phyloP scores from a whole-genome alignment of 768 basidiomycete species.

The Auricularia auricula-judae region DNA sequence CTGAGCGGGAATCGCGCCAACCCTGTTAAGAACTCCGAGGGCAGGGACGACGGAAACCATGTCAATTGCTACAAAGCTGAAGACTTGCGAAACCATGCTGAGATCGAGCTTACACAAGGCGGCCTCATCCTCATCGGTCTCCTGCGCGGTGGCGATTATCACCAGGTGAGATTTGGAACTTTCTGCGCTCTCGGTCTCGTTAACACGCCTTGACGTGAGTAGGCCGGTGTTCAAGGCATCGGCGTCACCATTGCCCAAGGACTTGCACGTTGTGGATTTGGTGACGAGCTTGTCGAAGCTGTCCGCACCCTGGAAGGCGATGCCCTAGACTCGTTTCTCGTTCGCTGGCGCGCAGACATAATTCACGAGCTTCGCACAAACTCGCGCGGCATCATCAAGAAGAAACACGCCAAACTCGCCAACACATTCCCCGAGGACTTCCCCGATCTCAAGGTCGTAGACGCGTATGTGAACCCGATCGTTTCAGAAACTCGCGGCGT shows the following conservation, averaged over 20 bases:
- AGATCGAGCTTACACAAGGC: conserved; percentile 40
- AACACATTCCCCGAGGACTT: conserved; percentile 54
- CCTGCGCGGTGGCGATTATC: conserved; percentile 86
- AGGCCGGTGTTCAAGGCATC: conserved; percentile 46
- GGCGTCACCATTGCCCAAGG: conserved; percentile 64
- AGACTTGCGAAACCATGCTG: conserved; percentile 32
- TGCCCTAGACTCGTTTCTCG: conserved; percentile 42
- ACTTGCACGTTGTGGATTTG: conserved; percentile 73
- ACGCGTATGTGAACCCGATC: conserved; percentile 69
- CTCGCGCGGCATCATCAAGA: conserved; percentile 48
- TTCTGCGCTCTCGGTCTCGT: background rate
- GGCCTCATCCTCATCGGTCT: conserved; percentile 78
- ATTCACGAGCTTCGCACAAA: conserved; percentile 57
- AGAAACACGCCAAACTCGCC: conserved; percentile 47
- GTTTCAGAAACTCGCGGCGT: conserved; percentile 53
- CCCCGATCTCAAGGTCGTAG: conserved; percentile 61
- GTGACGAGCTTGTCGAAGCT: conserved; percentile 56
- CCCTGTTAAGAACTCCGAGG: conserved; percentile 50
- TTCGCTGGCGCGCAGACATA: conserved; percentile 51
- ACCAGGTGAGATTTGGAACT: conserved; percentile 29
- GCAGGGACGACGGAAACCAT: conserved; percentile 67
- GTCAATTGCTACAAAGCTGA: conserved; percentile 29
- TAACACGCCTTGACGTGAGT: conserved; percentile 5
- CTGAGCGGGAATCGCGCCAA: conserved; percentile 62
- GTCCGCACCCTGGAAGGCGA: conserved; percentile 34